phyloP scores from a whole-genome alignment of 371 early-diverging fungal species.

The Hamiltosporidium magnivora region DNA sequence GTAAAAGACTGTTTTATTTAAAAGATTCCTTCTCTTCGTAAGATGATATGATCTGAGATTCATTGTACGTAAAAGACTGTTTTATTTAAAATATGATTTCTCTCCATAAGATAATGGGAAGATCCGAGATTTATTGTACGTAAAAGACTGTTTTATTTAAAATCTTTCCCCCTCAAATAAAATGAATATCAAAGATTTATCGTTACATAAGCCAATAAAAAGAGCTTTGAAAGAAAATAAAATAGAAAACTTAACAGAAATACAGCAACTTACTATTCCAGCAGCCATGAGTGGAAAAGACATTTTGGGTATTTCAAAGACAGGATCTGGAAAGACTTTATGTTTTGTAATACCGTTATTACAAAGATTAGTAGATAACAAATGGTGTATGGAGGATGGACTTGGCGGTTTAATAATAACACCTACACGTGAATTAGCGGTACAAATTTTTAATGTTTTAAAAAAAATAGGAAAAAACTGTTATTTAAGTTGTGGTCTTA shows the following conservation, averaged over 20 bases:
- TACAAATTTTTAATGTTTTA: conserved; percentile 90
- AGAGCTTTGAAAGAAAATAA: conserved; percentile 59
- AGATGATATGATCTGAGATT: no score
- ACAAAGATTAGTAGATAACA: conserved; percentile 21
- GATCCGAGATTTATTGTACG: no score
- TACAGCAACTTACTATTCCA: conserved; percentile 80
- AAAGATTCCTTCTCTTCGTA: no score
- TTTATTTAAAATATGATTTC: no score
- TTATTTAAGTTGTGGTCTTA: conserved; percentile 79
- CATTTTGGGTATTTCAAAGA: conserved; percentile 88
- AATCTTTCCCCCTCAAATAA: no score
- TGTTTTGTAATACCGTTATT: conserved; percentile 79
- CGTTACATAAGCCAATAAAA: no score
- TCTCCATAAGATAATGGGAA: no score
- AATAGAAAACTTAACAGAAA: conserved; percentile 74
- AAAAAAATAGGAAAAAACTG: conserved; percentile 75
- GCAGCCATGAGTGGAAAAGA: conserved; percentile 68
- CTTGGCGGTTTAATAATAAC: conserved; percentile 79
- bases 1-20: no score
- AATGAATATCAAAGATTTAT: no score
- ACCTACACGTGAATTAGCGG: conserved; percentile 86
- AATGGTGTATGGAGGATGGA: conserved; percentile 72
- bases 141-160: no score
- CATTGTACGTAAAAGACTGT: no score
- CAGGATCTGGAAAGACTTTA: conserved; percentile 96